phyloP scores from a whole-genome alignment of 2,329 filamentous ascomycete genomes.

The Ceratocystis albifundus region DNA sequence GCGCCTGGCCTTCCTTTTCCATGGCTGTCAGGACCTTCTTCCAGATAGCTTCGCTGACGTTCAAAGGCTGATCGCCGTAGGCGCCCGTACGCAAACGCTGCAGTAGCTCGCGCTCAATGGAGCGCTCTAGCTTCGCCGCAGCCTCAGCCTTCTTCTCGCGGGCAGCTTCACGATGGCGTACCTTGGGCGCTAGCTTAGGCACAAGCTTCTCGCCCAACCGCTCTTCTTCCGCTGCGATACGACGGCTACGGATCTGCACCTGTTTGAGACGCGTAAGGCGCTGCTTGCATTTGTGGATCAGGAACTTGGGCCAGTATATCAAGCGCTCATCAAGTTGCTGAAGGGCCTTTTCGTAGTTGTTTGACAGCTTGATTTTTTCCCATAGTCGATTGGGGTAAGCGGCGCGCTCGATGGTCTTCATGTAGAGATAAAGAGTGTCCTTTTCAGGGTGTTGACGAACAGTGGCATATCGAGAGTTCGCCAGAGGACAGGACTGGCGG shows the following conservation, averaged over 20 bases:
- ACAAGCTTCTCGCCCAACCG: constrained; percentile 79
- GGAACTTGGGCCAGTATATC: constrained; percentile 90
- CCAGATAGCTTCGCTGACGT: constrained; percentile 92
- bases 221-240: constrained; percentile 79
- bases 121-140: constrained; percentile 86
- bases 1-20: constrained; percentile 74
- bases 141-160: constrained; percentile 66
- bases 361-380: constrained; percentile 81
- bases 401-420: constrained; percentile 84
- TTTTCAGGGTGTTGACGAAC: constrained; percentile 72
- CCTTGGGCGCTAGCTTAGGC: constrained; percentile 81
- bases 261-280: constrained; percentile 83
- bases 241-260: constrained; percentile 69
- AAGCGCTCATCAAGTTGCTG: constrained; percentile 75
- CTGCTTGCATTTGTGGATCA: constrained; percentile 93
- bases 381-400: constrained; percentile 86
- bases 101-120: constrained; percentile 89
- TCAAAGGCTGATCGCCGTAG: constrained; percentile 87
- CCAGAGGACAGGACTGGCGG: constrained; percentile 77
- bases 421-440: constrained; percentile 83
- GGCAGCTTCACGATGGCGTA: constrained; percentile 62
- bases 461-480: constrained; percentile 87
- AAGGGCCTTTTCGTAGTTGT: constrained; percentile 83
- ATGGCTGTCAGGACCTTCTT: constrained; percentile 88
- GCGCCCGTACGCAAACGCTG: constrained; percentile 82